phyloP scores from a whole-genome alignment of 805 yeast genomes.

The Teunomyces pallodes region DNA sequence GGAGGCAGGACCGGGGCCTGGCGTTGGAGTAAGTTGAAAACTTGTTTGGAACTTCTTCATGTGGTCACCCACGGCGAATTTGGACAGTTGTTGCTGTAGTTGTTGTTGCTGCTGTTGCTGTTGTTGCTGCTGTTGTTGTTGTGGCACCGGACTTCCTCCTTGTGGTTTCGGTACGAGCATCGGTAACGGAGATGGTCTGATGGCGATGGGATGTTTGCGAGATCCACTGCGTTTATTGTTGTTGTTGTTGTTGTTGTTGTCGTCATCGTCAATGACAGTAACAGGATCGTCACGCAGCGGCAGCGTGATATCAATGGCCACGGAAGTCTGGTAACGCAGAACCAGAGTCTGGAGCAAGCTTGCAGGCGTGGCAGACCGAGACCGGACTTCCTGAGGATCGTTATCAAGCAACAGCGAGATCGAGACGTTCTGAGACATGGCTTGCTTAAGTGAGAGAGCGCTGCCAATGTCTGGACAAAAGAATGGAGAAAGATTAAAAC shows the following conservation, averaged over 20 bases:
- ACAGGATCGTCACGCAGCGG: neutral
- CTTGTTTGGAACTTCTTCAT: constrained; percentile 32
- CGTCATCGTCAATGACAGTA: constrained; percentile 7
- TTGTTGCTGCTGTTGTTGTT: neutral
- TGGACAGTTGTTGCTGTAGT: constrained; percentile 4
- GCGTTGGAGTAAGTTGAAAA: constrained; percentile 16
- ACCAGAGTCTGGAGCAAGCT: constrained; percentile 19
- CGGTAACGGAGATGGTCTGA: constrained; percentile 12
- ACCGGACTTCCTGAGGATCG: constrained; percentile 5
- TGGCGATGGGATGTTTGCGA: constrained; percentile 7
- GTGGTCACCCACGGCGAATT: constrained; percentile 19
- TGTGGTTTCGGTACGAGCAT: constrained; percentile 17
- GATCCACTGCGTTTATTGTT: constrained; percentile 5
- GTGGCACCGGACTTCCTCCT: neutral
- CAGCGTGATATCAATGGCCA: constrained; percentile 15
- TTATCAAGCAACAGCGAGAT: constrained; percentile 29
- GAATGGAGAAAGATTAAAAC: neutral
- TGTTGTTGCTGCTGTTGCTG: constrained; percentile 8
- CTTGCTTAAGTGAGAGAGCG: neutral
- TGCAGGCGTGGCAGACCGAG: constrained; percentile 1
- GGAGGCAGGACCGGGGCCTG: neutral
- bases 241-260: constrained; percentile 6
- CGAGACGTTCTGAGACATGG: constrained; percentile 24
- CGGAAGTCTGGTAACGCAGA: constrained; percentile 30
- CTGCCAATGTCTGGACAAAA: neutral